Evolutionary conservation across 2,329 filamentous ascomycete species (phyloP).

Genomic region (Stemphylium beticola): DNA sequence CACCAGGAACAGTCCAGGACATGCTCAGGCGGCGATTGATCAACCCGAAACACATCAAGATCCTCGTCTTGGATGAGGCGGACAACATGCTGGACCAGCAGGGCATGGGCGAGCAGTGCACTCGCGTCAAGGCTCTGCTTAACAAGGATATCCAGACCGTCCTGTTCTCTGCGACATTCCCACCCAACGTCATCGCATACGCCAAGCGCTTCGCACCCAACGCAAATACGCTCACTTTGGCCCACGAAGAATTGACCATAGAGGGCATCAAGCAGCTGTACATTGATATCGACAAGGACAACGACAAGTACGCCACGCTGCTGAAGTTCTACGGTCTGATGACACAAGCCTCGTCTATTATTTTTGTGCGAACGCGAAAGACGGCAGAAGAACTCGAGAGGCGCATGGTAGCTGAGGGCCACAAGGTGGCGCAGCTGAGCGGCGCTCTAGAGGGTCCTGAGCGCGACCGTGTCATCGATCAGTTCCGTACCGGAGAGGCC

Average conservation of each 20-base stretch:
- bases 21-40: slow-evolving; percentile 79
- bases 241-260: slow-evolving; percentile 90
- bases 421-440: slow-evolving; percentile 89
- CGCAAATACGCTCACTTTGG: slow-evolving; percentile 84
- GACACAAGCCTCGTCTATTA: slow-evolving; percentile 96
- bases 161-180: slow-evolving; percentile 94
- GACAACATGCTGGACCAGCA: slow-evolving; percentile 99
- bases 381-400: slow-evolving; percentile 85
- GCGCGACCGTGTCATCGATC: slow-evolving; percentile 82
- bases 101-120: slow-evolving; percentile 92
- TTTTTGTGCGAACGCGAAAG: slow-evolving; percentile 92
- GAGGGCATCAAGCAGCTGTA: slow-evolving; percentile 98
- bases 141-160: slow-evolving; percentile 81
- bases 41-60: slow-evolving; percentile 72
- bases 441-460: slow-evolving; percentile 84
- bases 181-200: slow-evolving; percentile 82
- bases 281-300: slow-evolving; percentile 84
- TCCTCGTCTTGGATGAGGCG: slow-evolving; percentile 93
- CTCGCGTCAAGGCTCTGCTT: slow-evolving; percentile 80
- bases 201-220: slow-evolving; percentile 83
- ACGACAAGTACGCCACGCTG: slow-evolving; percentile 85
- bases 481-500: slow-evolving; percentile 83
- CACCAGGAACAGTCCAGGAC: slow-evolving; percentile 91
- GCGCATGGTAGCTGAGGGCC: slow-evolving; percentile 86
- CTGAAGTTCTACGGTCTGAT: slow-evolving; percentile 95